Percentiles rank a stretch among this genome's conserved stretches.
Evolutionary conservation across 495 filamentous ascomycete species (phyloP).

Genomic region (Xylaria bambusicola): DNA sequence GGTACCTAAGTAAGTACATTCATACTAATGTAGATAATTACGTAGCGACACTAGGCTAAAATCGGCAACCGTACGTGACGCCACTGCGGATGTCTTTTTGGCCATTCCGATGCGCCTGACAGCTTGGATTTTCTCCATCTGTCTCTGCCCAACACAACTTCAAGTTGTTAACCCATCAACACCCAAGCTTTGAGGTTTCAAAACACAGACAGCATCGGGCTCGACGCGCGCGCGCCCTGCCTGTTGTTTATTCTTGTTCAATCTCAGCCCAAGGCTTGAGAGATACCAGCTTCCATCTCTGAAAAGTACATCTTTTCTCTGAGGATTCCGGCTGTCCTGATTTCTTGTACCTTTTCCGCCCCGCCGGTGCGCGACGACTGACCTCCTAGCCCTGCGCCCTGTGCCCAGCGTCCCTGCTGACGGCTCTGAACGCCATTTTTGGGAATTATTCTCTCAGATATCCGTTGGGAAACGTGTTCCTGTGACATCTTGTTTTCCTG

Average conservation of each 20-base stretch:
- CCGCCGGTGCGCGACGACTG: conserved; percentile 15
- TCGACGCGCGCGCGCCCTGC: conserved; percentile 1
- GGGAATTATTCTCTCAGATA: not conserved
- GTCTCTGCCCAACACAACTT: conserved; percentile 19
- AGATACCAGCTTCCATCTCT: conserved; percentile 8
- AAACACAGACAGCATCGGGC: conserved; percentile 6
- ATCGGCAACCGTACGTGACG: too few relatives aligned
- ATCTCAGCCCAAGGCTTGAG: conserved; percentile 6
- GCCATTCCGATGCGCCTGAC: not conserved
- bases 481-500: conserved; percentile 17
- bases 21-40: too few relatives aligned
- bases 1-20: too few relatives aligned
- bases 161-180: conserved; percentile 7
- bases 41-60: too few relatives aligned
- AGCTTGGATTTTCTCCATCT: not conserved
- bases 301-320: not conserved
- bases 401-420: conserved; percentile 8
- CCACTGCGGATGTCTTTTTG: too few relatives aligned
- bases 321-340: conserved; percentile 10
- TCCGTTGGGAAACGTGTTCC: conserved; percentile 8
- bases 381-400: not conserved
- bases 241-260: conserved; percentile 5
- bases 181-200: conserved; percentile 11
- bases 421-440: not conserved
- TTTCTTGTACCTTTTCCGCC: conserved; percentile 8